A percentile compares a stretch with the other conserved stretches of the same genome.
phyloP scores from a whole-genome alignment of 345 rosid genomes.

The Salix dunnii region DNA sequence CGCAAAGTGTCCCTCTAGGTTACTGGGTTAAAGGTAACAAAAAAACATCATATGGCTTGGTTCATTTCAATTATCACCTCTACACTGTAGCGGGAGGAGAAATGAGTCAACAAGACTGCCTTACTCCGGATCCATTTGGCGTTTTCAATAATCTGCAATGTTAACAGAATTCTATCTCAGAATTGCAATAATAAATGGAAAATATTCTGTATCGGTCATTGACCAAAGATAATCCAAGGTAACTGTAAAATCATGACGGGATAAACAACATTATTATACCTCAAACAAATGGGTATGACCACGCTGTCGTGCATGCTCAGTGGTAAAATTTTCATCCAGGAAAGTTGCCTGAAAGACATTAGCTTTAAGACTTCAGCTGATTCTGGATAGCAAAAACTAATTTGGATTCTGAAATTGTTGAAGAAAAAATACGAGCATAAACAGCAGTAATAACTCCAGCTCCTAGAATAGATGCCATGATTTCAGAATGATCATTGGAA shows the following conservation, averaged over 20 bases:
- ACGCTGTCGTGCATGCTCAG: slow-evolving; percentile 69
- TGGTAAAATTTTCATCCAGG: slow-evolving; percentile 64
- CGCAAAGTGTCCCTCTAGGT: not conserved
- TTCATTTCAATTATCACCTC: slow-evolving; percentile 55
- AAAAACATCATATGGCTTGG: not conserved
- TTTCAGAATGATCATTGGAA: not conserved
- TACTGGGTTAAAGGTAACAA: not conserved
- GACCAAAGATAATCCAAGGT: not conserved
- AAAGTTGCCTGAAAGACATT: slow-evolving; percentile 72
- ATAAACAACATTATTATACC: slow-evolving; percentile 39
- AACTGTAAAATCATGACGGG: not conserved
- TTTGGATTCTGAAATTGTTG: too few species aligned
- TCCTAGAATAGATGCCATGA: not conserved
- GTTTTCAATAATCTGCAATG: slow-evolving; percentile 68
- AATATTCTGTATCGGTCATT: not conserved
- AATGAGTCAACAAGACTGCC: slow-evolving; percentile 73
- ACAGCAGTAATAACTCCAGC: not conserved
- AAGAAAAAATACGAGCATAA: not conserved
- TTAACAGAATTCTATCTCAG: not conserved
- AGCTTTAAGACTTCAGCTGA: slow-evolving; percentile 6
- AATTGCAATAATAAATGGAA: not conserved
- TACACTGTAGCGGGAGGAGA: slow-evolving; percentile 77
- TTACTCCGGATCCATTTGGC: slow-evolving; percentile 89
- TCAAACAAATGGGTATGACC: slow-evolving; percentile 85
- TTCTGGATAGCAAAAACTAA: not conserved